Evolutionary conservation across 257 asterid species (phyloP).

Genomic region (Solanum dulcamara): DNA sequence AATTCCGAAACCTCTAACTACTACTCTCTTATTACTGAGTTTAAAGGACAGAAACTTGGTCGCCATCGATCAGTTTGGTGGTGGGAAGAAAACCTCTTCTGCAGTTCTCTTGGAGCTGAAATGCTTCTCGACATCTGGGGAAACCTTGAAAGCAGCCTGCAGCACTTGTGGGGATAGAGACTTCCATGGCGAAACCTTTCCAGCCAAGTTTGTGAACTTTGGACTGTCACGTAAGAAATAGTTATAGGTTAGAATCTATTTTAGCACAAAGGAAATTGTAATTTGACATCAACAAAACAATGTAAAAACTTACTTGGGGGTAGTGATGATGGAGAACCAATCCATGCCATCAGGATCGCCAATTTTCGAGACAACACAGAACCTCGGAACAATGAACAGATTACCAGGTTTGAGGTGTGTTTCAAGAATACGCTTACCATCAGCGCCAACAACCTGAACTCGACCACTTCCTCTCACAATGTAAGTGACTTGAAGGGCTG

Average conservation of each 20-base stretch:
- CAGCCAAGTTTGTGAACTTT: conserved; percentile 50
- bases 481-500: conserved; percentile 83
- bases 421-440: conserved; percentile 64
- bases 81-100: conserved; percentile 80
- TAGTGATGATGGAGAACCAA: conserved; percentile 88
- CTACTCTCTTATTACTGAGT: neutral
- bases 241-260: neutral
- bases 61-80: conserved; percentile 27
- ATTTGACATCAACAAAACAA: neutral
- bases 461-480: conserved; percentile 82
- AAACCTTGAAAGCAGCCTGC: conserved; percentile 49
- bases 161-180: conserved; percentile 50
- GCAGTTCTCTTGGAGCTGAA: conserved; percentile 61
- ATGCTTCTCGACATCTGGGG: conserved; percentile 46
- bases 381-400: conserved; percentile 67
- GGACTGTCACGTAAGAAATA: conserved; percentile 27
- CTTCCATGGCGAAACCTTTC: conserved; percentile 57
- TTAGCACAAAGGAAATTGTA: neutral
- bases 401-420: conserved; percentile 48
- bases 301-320: conserved; percentile 51
- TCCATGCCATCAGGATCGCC: conserved; percentile 71
- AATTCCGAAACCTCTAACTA: neutral
- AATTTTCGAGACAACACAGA: conserved; percentile 81
- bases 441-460: conserved; percentile 66
- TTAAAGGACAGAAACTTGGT: neutral